Base-by-base conservation (phyloP, 805 yeast genomes). In the Danielia oregonensis region DNA sequence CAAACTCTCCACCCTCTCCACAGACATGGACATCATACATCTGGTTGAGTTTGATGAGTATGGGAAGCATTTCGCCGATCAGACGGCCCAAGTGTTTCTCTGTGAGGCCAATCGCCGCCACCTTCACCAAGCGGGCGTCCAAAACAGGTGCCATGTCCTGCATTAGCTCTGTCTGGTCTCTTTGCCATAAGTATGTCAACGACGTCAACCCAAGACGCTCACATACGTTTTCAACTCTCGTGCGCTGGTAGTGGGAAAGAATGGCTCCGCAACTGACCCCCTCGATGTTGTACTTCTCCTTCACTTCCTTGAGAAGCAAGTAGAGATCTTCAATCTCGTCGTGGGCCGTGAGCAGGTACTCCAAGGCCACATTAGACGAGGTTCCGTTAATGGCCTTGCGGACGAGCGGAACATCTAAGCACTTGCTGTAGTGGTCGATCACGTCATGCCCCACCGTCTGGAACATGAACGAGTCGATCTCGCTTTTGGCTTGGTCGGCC, bases 1-100 rank as follows among this genome's bases (percentile, higher is more conserved):
- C 99, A 58, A 87, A 93, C 58, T 93, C 99, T 1, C 99, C 99
- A 22, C 99, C 99, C 65, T 93, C 99, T 10, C 99, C 99, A 63
- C 98, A 93, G 0, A 93, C 79, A 56, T 91, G 96, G 10, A 89
- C 85, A 2, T 89, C 95, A 59, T 76, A 89, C 57, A 65, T 61
- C 7, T 54, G 40, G 54, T 88, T 82, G 40, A 89, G 62, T 25
- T 65, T 64, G 9, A 65, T 43, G 53, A 93, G 57, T 0, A 64
- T 71, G 1, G 86, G 83, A 36, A 72, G 74, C 43, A 82, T 64
- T 41, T 84, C 74, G 4, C 68, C 74, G 27, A 93, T 63, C 2
- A 80, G 63, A 54, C 74, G 72, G 2, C 94, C 95, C 41, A 93
- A 63, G 59, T 88, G 85, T 1, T 52, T 53, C 11, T 72, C 69